Percentiles rank a stretch among this genome's conserved stretches.
Conservation (phyloP, 2,329 filamentous ascomycete genomes). For the Aspergillus pseudoglaucus region DNA sequence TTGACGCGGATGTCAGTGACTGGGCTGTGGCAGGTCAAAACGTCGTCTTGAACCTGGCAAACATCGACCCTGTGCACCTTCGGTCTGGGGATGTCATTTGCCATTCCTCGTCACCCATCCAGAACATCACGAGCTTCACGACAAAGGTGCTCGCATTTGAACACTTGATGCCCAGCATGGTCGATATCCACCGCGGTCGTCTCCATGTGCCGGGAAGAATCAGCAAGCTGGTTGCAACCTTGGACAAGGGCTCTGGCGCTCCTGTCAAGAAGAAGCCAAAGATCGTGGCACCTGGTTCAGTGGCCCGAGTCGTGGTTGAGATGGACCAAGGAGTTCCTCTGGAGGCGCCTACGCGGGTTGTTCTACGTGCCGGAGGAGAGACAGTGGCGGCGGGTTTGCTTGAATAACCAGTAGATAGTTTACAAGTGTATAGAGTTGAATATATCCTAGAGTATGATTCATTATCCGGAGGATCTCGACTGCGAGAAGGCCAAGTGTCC, state of each 20-base stretch:
- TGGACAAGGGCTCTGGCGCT: slow-evolving; percentile 75
- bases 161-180: slow-evolving; percentile 76
- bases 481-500: too few relatives aligned
- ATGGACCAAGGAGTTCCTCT: slow-evolving; percentile 69
- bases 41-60: slow-evolving; percentile 70
- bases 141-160: slow-evolving; percentile 86
- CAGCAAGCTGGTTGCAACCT: slow-evolving; percentile 59
- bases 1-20: slow-evolving; percentile 65
- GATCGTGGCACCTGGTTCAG: slow-evolving; percentile 70
- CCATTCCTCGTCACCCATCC: slow-evolving; percentile 58
- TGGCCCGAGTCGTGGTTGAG: slow-evolving; percentile 71
- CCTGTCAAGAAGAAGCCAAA: slow-evolving; percentile 75
- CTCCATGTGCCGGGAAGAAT: slow-evolving; percentile 74
- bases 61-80: slow-evolving; percentile 79
- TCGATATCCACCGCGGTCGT: slow-evolving; percentile 82
- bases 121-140: slow-evolving; percentile 65
- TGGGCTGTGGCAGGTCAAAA: slow-evolving; percentile 95
- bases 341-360: slow-evolving; percentile 71
- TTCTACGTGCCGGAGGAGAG: slow-evolving; percentile 70
- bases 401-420: slow-evolving; percentile 41
- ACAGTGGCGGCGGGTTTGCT: slow-evolving; percentile 84
- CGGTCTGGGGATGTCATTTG: slow-evolving; percentile 84
- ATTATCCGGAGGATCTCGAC: not conserved
- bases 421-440: not conserved
- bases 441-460: slow-evolving; percentile 2